Evolutionary conservation across 2,329 filamentous ascomycete genomes (phyloP), one percentile per base, ranked within the genome.

Genomic region (Ophiocordyceps camponoti-floridani): DNA sequence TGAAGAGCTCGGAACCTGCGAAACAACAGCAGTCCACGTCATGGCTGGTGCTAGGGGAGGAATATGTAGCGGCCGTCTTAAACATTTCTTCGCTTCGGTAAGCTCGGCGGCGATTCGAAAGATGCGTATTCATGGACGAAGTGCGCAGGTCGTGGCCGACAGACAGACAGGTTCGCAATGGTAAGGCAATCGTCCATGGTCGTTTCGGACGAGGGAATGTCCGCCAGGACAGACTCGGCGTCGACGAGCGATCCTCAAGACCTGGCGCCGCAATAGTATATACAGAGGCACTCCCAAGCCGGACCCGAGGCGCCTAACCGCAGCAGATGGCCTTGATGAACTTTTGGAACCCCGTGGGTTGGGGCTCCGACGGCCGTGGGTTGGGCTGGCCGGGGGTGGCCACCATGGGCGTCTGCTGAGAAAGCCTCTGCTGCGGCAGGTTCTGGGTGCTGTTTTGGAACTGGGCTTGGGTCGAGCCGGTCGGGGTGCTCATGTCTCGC

Each of bases 401-500:
- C 42, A 68, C 73, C 67, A 77, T 69, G 47, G 70, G 74, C 47
- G 72, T 69, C 57, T 79, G 76, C 49, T 73, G 69, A 48, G 73
- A 74, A 58, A 75, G 72, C 51, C 72, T 70, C 56, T 73, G 77
- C 55, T 76, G 77, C 43, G 82, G 75, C 52, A 94, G 73, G 62
- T 94, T 91, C 62, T 86, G 84, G 58, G 83, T 84, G 68, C 86
- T 94, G 73, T 86, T 89, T 69, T 94, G 87, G 72, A 94, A 95
- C 61, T 95, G 89, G 53, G 89, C 89, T 64, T 93, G 85, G 51
- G 86, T 95, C 59, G 86, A 94, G 56, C 83, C 85, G 59, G 88
- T 82, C 54, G 87, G 84, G 51, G 88, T 89, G 58, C 78, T 77
- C 62, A 82, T 77, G 62, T 93, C 84, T 62, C 79, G 73, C 56